Evolutionary conservation across 345 rosid genomes (phyloP).

Genomic region (Mallotus nudiflorus): DNA sequence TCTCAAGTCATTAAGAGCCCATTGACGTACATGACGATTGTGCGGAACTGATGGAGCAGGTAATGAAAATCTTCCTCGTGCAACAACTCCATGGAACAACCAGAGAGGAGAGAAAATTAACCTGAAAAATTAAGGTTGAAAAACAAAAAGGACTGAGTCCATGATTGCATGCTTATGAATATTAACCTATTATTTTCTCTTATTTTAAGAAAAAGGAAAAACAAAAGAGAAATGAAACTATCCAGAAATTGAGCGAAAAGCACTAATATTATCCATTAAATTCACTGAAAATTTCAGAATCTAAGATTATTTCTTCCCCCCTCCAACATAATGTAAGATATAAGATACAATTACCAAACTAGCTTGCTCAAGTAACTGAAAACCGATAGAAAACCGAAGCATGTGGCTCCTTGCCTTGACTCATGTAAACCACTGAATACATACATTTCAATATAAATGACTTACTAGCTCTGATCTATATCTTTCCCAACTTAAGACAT

Average conservation of each 20-base stretch:
- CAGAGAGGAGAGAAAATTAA: slow-evolving; percentile 77
- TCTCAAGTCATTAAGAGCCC: slow-evolving; percentile 1
- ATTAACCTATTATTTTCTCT: neutral
- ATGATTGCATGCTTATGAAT: neutral
- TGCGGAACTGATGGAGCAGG: slow-evolving; percentile 96
- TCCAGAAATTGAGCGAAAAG: neutral
- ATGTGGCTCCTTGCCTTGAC: neutral
- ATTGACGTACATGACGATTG: slow-evolving; percentile 72
- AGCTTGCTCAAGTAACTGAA: neutral
- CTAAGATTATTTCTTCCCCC: neutral
- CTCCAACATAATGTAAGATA: neutral
- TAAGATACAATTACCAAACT: neutral
- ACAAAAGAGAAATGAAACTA: neutral
- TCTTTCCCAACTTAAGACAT: neutral
- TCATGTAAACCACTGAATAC: neutral
- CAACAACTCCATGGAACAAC: slow-evolving; percentile 90
- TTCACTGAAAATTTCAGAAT: neutral
- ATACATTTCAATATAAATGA: neutral
- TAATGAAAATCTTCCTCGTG: slow-evolving; percentile 93
- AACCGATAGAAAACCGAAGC: neutral
- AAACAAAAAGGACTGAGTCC: slow-evolving; percentile 10
- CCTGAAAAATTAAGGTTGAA: slow-evolving; percentile 48
- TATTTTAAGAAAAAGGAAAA: neutral
- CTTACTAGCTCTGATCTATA: neutral
- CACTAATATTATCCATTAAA: neutral